Conservation (phyloP, 2,329 filamentous ascomycete genomes). For the Talaromyces sp. region DNA sequence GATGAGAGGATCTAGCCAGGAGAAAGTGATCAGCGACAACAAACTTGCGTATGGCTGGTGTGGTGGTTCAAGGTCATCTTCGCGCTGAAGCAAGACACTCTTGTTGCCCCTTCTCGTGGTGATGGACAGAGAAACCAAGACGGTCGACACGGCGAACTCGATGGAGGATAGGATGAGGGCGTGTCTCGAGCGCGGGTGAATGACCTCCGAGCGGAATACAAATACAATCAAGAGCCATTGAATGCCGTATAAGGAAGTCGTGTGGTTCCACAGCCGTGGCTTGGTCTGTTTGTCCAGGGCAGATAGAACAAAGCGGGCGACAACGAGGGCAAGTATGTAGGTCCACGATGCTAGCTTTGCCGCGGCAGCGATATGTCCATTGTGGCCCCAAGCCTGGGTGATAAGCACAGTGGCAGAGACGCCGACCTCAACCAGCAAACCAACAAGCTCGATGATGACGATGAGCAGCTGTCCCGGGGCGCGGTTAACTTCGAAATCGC, state of each 20-base stretch:
- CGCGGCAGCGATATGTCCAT: constrained; percentile 56
- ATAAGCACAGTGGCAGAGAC: constrained; percentile 62
- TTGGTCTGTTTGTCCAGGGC: constrained; percentile 58
- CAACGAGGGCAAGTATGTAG: constrained; percentile 70
- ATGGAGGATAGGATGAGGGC: constrained; percentile 61
- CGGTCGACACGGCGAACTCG: constrained; percentile 67
- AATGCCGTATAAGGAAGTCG: constrained; percentile 71
- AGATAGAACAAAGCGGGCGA: constrained; percentile 63
- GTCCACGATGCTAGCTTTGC: constrained; percentile 69
- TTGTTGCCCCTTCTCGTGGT: constrained; percentile 89
- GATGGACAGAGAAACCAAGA: constrained; percentile 70
- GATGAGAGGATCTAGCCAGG: constrained; percentile 85
- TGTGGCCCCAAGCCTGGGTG: constrained; percentile 53
- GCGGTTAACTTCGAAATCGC: constrained; percentile 60
- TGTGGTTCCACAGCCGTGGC: constrained; percentile 85
- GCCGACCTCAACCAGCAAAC: constrained; percentile 64
- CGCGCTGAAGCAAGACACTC: constrained; percentile 79
- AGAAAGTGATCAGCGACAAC: constrained; percentile 79
- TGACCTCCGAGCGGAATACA: constrained; percentile 76
- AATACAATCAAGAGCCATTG: constrained; percentile 74
- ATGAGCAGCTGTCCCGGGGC: constrained; percentile 68
- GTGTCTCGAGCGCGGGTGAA: constrained; percentile 63
- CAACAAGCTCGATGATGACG: constrained; percentile 67
- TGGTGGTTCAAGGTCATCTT: constrained; percentile 80
- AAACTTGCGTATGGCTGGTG: constrained; percentile 82